Conservation (phyloP, 192 early-diverging fungal genomes). For the Diversispora eburnea region DNA sequence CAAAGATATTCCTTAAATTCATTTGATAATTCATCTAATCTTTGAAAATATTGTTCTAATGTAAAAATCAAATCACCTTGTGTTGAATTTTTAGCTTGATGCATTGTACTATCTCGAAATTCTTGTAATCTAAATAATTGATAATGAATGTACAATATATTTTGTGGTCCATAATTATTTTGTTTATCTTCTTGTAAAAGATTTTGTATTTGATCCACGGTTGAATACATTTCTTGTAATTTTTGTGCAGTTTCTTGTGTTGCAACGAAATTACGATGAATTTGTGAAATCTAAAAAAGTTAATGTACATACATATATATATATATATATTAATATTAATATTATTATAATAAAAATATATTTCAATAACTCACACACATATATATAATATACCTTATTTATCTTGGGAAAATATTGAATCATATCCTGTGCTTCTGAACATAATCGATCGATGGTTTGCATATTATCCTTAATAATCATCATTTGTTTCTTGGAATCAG, state of each 20-base stretch:
- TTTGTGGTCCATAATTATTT: conserved; percentile 65
- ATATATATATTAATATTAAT: background rate
- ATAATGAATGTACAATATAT: conserved; percentile 85
- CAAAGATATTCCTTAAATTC: conserved; percentile 90
- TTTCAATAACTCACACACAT: background rate
- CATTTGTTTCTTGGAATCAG: conserved; percentile 60
- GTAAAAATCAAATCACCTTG: conserved; percentile 80
- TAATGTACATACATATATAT: background rate
- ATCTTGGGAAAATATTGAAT: conserved; percentile 90
- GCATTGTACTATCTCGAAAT: conserved; percentile 82
- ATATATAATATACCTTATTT: conserved; percentile 60
- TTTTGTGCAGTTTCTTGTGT: conserved; percentile 82
- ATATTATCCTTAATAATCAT: conserved; percentile 68
- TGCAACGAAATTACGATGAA: conserved; percentile 92
- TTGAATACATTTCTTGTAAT: conserved; percentile 83
- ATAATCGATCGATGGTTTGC: conserved; percentile 80
- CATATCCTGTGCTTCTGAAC: conserved; percentile 78
- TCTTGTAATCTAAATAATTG: conserved; percentile 82
- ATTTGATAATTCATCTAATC: conserved; percentile 71
- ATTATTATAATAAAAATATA: conserved; percentile 4
- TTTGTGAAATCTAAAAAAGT: conserved; percentile 71
- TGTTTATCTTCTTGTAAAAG: conserved; percentile 66
- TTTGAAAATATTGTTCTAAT: conserved; percentile 80
- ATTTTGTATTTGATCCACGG: conserved; percentile 65
- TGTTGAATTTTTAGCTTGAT: conserved; percentile 61